These are phyloP conservation scores for Populus hybrid DNA, from an alignment of 441 rosid species.

Conservation along the genomic window DNA sequence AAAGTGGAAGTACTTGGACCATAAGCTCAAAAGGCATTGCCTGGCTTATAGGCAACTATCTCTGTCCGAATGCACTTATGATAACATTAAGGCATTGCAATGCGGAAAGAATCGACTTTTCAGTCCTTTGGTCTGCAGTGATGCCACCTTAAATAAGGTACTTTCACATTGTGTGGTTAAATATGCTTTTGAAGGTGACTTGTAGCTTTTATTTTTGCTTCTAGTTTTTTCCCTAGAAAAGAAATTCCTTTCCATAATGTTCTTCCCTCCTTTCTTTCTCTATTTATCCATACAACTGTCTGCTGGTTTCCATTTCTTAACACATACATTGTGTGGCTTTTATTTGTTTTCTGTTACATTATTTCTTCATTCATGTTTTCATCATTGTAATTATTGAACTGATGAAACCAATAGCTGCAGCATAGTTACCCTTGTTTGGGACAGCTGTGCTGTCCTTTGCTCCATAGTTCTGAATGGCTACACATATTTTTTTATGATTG, in stretches of 20 bases:
- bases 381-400: too few species aligned
- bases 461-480: neutral
- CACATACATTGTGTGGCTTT: too few species aligned
- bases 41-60: constrained; percentile 50
- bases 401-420: neutral
- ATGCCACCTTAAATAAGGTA: constrained; percentile 44
- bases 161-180: constrained; percentile 1
- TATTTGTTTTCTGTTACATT: neutral
- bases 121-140: constrained; percentile 25
- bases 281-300: neutral
- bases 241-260: neutral
- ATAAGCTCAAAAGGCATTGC: constrained; percentile 51
- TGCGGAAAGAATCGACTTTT: constrained; percentile 34
- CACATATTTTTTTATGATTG: constrained; percentile 2
- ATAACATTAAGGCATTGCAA: constrained; percentile 54
- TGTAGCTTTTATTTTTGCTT: neutral
- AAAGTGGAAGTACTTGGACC: constrained; percentile 58
- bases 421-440: neutral
- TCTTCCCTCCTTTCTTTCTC: too few species aligned
- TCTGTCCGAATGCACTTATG: constrained; percentile 60
- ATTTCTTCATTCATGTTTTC: neutral
- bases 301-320: neutral
- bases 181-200: neutral
- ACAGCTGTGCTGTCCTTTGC: neutral
- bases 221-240: neutral